Percentiles rank a stretch among this genome's conserved stretches.
These are phyloP conservation scores for Ziziphus jujuba DNA, from an alignment of 306 rosid genomes.

Conservation along the genomic window DNA sequence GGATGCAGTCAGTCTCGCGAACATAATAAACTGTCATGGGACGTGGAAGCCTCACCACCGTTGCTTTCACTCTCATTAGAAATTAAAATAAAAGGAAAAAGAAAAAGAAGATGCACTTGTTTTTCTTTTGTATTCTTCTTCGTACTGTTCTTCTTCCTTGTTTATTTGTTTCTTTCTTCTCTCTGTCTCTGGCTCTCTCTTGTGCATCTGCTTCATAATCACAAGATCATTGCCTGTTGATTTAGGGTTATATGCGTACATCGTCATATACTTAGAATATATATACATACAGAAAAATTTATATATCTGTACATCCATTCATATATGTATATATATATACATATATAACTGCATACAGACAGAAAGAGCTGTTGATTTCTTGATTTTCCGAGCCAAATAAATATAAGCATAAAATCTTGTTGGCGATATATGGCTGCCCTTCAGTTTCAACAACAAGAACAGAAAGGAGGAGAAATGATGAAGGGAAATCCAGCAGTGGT, in stretches of 20 bases:
- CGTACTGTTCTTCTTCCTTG: neutral
- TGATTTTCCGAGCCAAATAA: too few species aligned
- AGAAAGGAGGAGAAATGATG: neutral
- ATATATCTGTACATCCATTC: too few species aligned
- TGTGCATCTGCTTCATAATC: neutral
- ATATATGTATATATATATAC: too few species aligned
- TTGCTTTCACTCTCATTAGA: constrained; percentile 18
- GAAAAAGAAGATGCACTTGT: too few species aligned
- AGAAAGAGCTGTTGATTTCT: too few species aligned
- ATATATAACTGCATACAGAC: too few species aligned
- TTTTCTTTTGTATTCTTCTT: too few species aligned
- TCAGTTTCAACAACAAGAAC: constrained; percentile 13
- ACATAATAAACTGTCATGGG: neutral
- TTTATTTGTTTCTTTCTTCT: constrained; percentile 14
- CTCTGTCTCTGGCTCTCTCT: constrained; percentile 1
- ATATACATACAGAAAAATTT: neutral
- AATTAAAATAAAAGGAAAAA: too few species aligned
- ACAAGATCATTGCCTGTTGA: neutral
- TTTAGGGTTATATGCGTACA: neutral
- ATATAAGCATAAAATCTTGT: too few species aligned
- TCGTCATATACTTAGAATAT: neutral
- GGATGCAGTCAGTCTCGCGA: too few species aligned
- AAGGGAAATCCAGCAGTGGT: constrained; percentile 4
- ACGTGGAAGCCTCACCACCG: constrained; percentile 65
- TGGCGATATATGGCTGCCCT: constrained; percentile 11